Evolutionary conservation across 73 alveolate species (phyloP).

Genomic region (Symbiodinium natans): DNA sequence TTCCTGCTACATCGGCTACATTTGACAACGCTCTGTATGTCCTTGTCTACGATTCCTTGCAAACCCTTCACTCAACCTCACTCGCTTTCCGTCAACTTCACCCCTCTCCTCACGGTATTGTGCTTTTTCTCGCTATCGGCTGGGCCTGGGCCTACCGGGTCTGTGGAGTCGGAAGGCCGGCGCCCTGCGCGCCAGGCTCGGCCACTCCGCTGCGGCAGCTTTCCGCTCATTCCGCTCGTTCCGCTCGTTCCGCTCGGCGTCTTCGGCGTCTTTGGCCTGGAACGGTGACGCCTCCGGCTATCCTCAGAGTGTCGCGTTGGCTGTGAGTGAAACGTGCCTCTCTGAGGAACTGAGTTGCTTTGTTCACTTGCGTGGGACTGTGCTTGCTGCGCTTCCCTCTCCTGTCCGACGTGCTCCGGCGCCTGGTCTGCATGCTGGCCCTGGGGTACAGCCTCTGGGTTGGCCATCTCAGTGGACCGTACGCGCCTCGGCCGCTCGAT

Average conservation of each 20-base stretch:
- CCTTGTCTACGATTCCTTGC: too few species aligned
- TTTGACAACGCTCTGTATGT: too few species aligned
- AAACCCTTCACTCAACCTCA: too few species aligned
- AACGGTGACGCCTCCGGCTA: conserved; percentile 13
- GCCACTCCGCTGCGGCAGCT: conserved; percentile 1
- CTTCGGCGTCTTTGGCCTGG: conserved; percentile 17
- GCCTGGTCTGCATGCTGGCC: background rate
- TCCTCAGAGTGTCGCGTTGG: background rate
- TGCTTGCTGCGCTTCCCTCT: background rate
- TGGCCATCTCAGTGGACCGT: background rate
- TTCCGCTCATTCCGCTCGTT: too few species aligned
- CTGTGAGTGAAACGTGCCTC: background rate
- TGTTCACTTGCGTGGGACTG: background rate
- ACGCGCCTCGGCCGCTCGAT: background rate
- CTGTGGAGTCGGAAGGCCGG: background rate
- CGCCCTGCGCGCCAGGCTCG: conserved; percentile 23
- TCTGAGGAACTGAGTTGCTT: background rate
- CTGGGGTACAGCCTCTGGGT: background rate
- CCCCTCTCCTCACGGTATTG: background rate
- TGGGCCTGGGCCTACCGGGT: background rate
- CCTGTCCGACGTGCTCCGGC: background rate
- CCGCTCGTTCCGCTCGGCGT: too few species aligned
- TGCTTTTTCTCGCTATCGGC: background rate
- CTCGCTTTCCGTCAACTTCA: background rate
- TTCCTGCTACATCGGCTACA: too few species aligned